Conservation (phyloP, 371 early-diverging fungal species). For the Mucor lusitanicus region DNA sequence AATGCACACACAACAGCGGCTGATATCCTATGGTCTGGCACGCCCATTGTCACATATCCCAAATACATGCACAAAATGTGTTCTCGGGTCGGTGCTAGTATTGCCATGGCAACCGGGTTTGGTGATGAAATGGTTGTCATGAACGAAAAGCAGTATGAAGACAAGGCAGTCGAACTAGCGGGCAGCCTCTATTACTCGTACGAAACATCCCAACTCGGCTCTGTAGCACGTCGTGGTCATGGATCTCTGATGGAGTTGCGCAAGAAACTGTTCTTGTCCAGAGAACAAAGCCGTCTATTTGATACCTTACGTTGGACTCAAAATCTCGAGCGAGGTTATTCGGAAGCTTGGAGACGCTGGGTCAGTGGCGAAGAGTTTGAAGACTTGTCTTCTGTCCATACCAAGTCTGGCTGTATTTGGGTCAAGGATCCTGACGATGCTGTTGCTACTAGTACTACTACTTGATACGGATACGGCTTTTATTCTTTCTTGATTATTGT, state of each 20-base stretch:
- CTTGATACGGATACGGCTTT: background rate
- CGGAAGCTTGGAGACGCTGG: slow-evolving; percentile 82
- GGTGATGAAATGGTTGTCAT: slow-evolving; percentile 84
- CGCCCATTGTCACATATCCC: slow-evolving; percentile 91
- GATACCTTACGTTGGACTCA: slow-evolving; percentile 89
- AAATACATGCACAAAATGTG: slow-evolving; percentile 91
- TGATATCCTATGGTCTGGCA: slow-evolving; percentile 93
- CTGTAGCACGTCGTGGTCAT: slow-evolving; percentile 52
- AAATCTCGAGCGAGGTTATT: slow-evolving; percentile 77
- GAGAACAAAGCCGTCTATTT: slow-evolving; percentile 80
- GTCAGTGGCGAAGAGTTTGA: slow-evolving; percentile 64
- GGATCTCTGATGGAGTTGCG: slow-evolving; percentile 73
- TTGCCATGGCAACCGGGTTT: slow-evolving; percentile 84
- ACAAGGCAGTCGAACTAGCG: slow-evolving; percentile 74
- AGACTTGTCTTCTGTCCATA: slow-evolving; percentile 25
- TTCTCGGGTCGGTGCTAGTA: slow-evolving; percentile 87
- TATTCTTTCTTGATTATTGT: background rate
- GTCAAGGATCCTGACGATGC: slow-evolving; percentile 45
- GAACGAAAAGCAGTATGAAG: slow-evolving; percentile 78
- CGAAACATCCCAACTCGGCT: slow-evolving; percentile 17
- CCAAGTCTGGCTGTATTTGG: slow-evolving; percentile 47
- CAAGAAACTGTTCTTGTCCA: slow-evolving; percentile 70
- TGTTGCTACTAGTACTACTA: background rate
- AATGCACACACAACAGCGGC: slow-evolving; percentile 95
- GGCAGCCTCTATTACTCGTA: slow-evolving; percentile 56